phyloP scores from a whole-genome alignment of 805 yeast species.

The Hanseniaspora valbyensis region DNA sequence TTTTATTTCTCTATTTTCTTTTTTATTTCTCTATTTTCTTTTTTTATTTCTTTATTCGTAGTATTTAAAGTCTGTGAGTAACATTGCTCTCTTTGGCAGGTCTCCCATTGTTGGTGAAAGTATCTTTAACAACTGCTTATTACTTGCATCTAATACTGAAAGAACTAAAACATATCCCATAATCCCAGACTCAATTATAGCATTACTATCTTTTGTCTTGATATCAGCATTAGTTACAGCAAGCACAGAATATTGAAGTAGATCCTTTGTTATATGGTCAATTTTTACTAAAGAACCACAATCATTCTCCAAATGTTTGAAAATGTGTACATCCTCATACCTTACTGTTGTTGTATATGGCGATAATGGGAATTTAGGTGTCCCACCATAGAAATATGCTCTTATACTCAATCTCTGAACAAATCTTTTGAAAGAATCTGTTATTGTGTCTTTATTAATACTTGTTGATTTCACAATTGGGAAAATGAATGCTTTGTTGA shows the following conservation, averaged over 20 bases:
- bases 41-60: slow-evolving; percentile 43
- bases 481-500: slow-evolving; percentile 4
- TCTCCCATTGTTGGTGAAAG: slow-evolving; percentile 81
- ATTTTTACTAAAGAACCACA: slow-evolving; percentile 24
- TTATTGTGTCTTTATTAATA: slow-evolving; percentile 28
- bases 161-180: slow-evolving; percentile 65
- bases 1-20: no score
- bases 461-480: not conserved
- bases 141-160: slow-evolving; percentile 64
- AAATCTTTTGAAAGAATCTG: slow-evolving; percentile 56
- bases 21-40: no score
- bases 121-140: slow-evolving; percentile 43
- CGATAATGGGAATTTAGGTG: slow-evolving; percentile 47
- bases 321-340: slow-evolving; percentile 47
- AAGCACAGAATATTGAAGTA: slow-evolving; percentile 62
- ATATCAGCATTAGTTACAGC: slow-evolving; percentile 48
- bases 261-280: slow-evolving; percentile 17
- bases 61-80: slow-evolving; percentile 71
- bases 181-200: slow-evolving; percentile 45
- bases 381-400: slow-evolving; percentile 81
- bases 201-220: slow-evolving; percentile 35
- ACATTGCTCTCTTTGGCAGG: slow-evolving; percentile 60
- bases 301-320: slow-evolving; percentile 38
- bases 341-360: slow-evolving; percentile 79
- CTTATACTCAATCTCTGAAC: slow-evolving; percentile 65